Base-by-base conservation (phyloP, 1,284 basidiomycete genomes). In the Malassezia sp. region DNA sequence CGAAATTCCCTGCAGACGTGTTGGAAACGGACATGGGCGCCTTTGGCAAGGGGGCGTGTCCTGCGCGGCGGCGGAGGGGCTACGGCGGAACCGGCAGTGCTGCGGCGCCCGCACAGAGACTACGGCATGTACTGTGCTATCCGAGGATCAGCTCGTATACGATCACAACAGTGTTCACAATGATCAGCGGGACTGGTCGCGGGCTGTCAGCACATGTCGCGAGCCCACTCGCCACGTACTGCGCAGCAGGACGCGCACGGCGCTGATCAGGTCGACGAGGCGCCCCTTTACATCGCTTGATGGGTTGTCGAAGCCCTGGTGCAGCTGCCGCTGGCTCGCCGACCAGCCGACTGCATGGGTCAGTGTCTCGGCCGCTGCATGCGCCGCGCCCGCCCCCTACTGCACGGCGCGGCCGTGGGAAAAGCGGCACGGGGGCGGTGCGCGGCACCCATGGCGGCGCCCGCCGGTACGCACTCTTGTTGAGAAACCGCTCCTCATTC, bases 401-500 rank as follows among this genome's bases (percentile, higher is more conserved):
- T 20, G 31, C 17, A 31, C 45, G 29, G 2, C n/a, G 23, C 24
- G 7, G 18, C n/a, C 15, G 29, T 21, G 23, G 12, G 38, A 38
- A 3, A 27, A 4, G 27, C 18, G 2, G 23, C n/a, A 42, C 10
- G 5, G 23, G 26, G 24, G 6, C 23, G 23, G 10, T n/a, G n/a
- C n/a, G n/a, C n/a, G n/a, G 27, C 18, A 38, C 28, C 32, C 28
- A 49, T n/a, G n/a, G n/a, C n/a, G n/a, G n/a, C n/a, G n/a, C n/a
- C n/a, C n/a, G n/a, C n/a, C n/a, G n/a, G n/a, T n/a, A 78, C 83
- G 63, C 70, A 95, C 91, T 88, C 71, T 83, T 76, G 18, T 87
- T 84, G 36, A 96, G 79, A 72, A 96, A 96, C 1, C 90, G 79
- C 61, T 96, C 90, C 72, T 96, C 90, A 65, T 82, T 93, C 45